Conservation (phyloP, 441 rosid species). For the Brassica hybrid region DNA sequence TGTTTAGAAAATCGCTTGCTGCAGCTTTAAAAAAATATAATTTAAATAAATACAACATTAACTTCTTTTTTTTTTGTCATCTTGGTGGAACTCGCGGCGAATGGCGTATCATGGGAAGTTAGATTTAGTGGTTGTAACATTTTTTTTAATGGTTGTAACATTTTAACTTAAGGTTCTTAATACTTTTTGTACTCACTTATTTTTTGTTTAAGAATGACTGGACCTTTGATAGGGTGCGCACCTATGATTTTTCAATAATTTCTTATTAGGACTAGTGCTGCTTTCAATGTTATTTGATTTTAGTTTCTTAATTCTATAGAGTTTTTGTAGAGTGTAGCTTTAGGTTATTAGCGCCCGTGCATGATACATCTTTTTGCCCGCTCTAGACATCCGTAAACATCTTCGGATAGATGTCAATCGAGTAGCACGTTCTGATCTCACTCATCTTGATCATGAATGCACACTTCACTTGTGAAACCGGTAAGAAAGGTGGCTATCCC, state of each 20-base stretch:
- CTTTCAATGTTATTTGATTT: background rate
- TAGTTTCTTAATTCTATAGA: background rate
- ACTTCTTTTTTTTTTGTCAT: background rate
- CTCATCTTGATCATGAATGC: background rate
- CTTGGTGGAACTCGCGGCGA: background rate
- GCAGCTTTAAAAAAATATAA: background rate
- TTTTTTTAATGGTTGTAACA: background rate
- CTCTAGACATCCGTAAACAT: background rate
- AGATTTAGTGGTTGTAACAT: background rate
- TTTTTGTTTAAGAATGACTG: slow-evolving; percentile 1
- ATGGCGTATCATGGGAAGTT: background rate
- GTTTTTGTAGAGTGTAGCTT: background rate
- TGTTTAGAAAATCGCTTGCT: background rate
- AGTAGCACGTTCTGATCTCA: no score
- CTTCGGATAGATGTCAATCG: no score
- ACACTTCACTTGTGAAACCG: background rate
- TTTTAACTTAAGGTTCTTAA: background rate
- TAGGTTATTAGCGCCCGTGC: background rate
- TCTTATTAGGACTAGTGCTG: background rate
- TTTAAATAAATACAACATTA: background rate
- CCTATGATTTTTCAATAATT: background rate
- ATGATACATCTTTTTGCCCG: background rate
- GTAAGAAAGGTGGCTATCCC: no score
- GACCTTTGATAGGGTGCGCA: background rate
- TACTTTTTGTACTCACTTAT: background rate